A percentile compares a stretch with the other conserved stretches of the same genome.
Conservation (phyloP, 1,139 yeast species). For the Diutina sp. region DNA sequence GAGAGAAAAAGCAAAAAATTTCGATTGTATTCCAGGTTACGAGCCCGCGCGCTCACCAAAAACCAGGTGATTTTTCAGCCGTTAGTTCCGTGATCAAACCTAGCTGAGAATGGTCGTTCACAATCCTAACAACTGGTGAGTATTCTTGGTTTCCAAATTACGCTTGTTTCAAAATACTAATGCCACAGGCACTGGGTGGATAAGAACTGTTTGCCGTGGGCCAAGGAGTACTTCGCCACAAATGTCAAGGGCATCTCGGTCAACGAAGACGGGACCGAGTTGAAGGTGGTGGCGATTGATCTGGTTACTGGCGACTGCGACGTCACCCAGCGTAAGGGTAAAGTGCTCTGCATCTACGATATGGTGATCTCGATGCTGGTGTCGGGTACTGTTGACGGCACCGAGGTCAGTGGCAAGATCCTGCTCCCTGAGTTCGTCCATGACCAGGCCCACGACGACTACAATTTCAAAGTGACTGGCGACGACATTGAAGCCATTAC, state of each 20-base stretch:
- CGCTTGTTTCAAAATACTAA: constrained; percentile 1
- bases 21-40: not conserved
- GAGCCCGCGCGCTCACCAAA: not conserved
- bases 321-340: constrained; percentile 73
- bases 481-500: constrained; percentile 26
- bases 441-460: constrained; percentile 57
- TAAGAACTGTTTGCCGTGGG: constrained; percentile 69
- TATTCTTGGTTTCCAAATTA: no score
- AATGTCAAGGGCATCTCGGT: constrained; percentile 25
- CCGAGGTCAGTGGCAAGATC: constrained; percentile 23
- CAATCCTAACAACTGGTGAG: constrained; percentile 75
- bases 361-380: constrained; percentile 39
- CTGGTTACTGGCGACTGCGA: constrained; percentile 63
- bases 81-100: not conserved
- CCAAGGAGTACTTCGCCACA: constrained; percentile 41
- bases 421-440: constrained; percentile 58
- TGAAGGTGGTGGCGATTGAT: constrained; percentile 26
- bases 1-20: not conserved
- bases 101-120: constrained; percentile 49
- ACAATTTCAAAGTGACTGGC: constrained; percentile 36
- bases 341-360: constrained; percentile 64
- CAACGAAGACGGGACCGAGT: constrained; percentile 19
- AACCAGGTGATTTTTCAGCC: not conserved
- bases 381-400: constrained; percentile 15
- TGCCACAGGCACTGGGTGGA: constrained; percentile 73